Base-by-base conservation (phyloP, 164 flowering plant species). In the Dillenia turbinata region DNA sequence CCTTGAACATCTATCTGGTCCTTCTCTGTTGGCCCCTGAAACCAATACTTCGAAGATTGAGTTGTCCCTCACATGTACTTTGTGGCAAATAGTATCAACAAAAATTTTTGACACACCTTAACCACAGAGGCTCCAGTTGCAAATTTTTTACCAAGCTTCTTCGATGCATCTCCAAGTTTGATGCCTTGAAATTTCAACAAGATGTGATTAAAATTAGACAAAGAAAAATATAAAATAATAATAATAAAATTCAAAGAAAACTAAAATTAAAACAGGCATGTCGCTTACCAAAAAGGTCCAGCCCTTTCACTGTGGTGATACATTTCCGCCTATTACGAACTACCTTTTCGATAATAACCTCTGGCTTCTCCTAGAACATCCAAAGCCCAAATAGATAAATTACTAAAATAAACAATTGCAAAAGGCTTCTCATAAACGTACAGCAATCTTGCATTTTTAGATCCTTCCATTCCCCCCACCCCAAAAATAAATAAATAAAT, bases 121-220 rank as follows among this genome's bases (percentile, higher is more conserved):
- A 91, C 97, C 65, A 94, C 97, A 64, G 98, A 94, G 58, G 98
- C 98, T 51, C 98, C 98, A 12, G 98, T 87, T n/a, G 98, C 98
- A 80, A 94, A 94, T 80, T 91, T 94, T 55, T 91, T 94, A 53
- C 98, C 98, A 65, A 94, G 90, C 73, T 91, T 94, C 81, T 94
- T 94, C 62, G 98, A 91, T 54, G 97, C 98, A 67, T 94, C 98
- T 77, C 84, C 85, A n/a, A 94, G 88, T 71, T 93, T 93, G 64
- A 90, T 75, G 66, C 98, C 98, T 33, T 90, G 79, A 70, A 73
- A 73, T 26, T 43, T 55, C 10, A 51, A 49, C 12, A 62, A 33
- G 19, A 9, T 47, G 63, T 22, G 15, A 40, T 16, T 53, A 52
- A 12, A 50, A 12, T 49, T 46, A 59, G 17, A 10, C 24, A n/a